Evolutionary conservation across 169 alveolate species (phyloP), one percentile per base, ranked within the genome.

Genomic region (Plasmodium knowlesi): DNA sequence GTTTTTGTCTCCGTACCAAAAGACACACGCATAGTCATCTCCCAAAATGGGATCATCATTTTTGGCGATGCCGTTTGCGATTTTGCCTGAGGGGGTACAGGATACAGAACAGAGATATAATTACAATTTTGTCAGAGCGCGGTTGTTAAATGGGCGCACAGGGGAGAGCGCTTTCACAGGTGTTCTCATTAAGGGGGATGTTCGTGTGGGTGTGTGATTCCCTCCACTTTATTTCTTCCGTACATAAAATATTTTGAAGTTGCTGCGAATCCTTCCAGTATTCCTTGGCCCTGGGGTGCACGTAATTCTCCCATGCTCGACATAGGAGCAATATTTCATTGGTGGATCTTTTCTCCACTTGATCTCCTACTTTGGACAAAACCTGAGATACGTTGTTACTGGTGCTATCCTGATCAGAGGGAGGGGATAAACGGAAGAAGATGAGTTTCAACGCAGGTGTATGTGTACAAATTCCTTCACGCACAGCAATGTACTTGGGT

Each of bases 271-370:
- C 95, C 82, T 96, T 97, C 99, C 99, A 98, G 78, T 97, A 97
- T 70, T 96, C 97, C 84, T 97, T 96, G 79, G 99, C 99, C 80
- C 99, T 92, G 37, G 98, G 98, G 81, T 98, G 99, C n/a, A 97
- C 98, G 84, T 97, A 98, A 76, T 97, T 96, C 37, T 97, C 99
- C 99, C 99, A 98, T 3, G 98, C 97, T 89, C 98, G 95, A 70
- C 97, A 96, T 37, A 97, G 90, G 80, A 96, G 96, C 12, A 96
- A 95, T 9, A 97, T 95, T 91, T 98, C 99, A 79, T 98, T 98
- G 3, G 98, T 96, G 71, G 97, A 95, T 30, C 99, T 96, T 53
- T 95, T 97, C 84, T 95, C 97, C 57, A 91, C 85, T 82, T 76
- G 90, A 32, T 93, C 97, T 10, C 93, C 97, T 2, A 92, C 70